Base-by-base conservation (phyloP, 2,329 filamentous ascomycete species). In the Penicillium frequentans region DNA sequence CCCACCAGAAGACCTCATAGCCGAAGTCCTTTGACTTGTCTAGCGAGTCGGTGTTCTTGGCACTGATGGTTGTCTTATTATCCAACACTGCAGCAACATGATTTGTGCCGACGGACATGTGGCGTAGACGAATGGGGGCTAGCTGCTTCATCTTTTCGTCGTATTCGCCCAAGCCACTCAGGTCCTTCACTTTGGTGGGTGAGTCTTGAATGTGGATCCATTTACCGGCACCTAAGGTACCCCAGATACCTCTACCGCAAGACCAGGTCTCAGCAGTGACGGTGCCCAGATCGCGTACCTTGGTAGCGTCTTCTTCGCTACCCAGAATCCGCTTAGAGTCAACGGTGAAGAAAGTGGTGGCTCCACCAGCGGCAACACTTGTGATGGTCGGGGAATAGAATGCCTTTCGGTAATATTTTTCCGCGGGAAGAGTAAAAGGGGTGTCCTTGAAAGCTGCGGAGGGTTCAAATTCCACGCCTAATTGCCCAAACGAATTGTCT, bases 1-100 rank as follows among this genome's bases (percentile, higher is more conserved):
- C 95, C 91, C 93, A 99, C 81, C 91, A 96, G 1, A 98, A 73
- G 29, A 93, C 87, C 71, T 98, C 95, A 5, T 89, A 86, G 49
- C 95, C 95, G 85, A 88, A 96, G 71, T 95, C 93, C n/a, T 65
- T 63, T 1, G 87, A 91, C 67, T 92, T 89, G 63, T 90, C 89
- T 42, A 84, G 78, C 1, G 82, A 82, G 16, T 73, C 66, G 59
- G 74, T 73, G 67, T 79, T 53, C 70, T 75, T 59, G 67, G 87
- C 82, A 16, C 81, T 77, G 6, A 92, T 81, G 52, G 86, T 81
- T 1, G 90, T 90, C 29, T 89, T 84, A 70, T 97, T 97, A 68
- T 87, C 84, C 86, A 98, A 87, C 10, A 95, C 82, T 1, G 91
- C 93, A 0, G 90, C 86, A 31, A 86, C 88, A 74, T 99, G 95